phyloP scores from a whole-genome alignment of 306 rosid genomes.

The Cucumis melo region DNA sequence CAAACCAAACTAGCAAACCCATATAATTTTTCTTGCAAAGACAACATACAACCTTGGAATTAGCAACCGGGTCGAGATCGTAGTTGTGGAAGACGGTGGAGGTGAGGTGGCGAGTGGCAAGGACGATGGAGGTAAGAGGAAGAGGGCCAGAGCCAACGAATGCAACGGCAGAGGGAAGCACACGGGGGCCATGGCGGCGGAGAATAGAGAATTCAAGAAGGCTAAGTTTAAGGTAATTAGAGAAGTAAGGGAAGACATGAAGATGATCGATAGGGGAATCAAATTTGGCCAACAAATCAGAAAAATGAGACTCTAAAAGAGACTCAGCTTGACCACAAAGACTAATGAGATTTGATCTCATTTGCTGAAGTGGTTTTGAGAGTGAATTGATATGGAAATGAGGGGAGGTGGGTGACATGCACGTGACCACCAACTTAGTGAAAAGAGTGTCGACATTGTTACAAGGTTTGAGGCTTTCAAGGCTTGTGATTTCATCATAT shows the following conservation, averaged over 20 bases:
- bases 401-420: constrained; percentile 51
- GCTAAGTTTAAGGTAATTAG: constrained; percentile 65
- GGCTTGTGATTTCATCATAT: constrained; percentile 45
- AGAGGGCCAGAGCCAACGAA: constrained; percentile 91
- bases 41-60: constrained; percentile 14
- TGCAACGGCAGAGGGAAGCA: constrained; percentile 38
- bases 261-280: constrained; percentile 41
- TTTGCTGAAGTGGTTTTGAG: constrained; percentile 33
- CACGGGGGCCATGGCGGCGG: constrained; percentile 20
- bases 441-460: constrained; percentile 77
- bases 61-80: constrained; percentile 56
- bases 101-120: constrained; percentile 58
- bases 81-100: constrained; percentile 55
- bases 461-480: constrained; percentile 58
- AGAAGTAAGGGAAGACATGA: constrained; percentile 56
- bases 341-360: constrained; percentile 43
- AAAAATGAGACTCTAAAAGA: constrained; percentile 46
- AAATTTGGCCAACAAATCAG: constrained; percentile 32
- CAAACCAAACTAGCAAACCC: background rate
- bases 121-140: constrained; percentile 66
- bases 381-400: constrained; percentile 35
- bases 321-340: constrained; percentile 73
- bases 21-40: background rate
- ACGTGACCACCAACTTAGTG: constrained; percentile 59
- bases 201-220: constrained; percentile 62